phyloP scores from a whole-genome alignment of 2,329 filamentous ascomycete genomes.

The Ascosphaera acerosa region DNA sequence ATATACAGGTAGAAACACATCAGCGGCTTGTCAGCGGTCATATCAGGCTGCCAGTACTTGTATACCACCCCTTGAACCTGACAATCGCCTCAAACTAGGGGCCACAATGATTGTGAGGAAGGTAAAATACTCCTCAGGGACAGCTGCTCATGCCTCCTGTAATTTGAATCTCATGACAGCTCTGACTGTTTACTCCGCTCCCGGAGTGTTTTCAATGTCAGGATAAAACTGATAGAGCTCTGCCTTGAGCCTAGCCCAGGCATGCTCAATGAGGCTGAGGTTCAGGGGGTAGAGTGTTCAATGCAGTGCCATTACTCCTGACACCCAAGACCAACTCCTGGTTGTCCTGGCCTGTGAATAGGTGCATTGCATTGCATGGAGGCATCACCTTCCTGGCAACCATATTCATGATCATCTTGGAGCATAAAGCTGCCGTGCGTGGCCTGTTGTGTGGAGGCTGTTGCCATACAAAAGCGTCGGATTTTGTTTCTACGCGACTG shows the following conservation, averaged over 20 bases:
- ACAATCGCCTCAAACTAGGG: neutral
- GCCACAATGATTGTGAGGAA: slow-evolving; percentile 1
- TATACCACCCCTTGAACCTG: neutral
- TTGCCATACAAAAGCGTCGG: no score
- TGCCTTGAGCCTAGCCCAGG: slow-evolving; percentile 7
- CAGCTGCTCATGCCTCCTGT: slow-evolving; percentile 2
- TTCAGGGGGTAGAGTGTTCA: slow-evolving; percentile 7
- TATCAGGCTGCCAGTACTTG: no score
- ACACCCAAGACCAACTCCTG: slow-evolving; percentile 1
- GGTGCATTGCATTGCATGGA: slow-evolving; percentile 1
- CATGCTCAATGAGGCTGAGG: slow-evolving; percentile 7
- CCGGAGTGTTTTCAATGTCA: slow-evolving; percentile 1
- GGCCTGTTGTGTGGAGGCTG: no score
- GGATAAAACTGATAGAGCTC: slow-evolving; percentile 1
- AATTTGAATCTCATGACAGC: neutral
- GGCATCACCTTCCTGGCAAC: neutral
- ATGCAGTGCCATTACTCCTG: neutral
- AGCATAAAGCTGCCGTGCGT: no score
- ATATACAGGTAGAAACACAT: no score
- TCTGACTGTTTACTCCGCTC: neutral
- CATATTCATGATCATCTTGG: neutral
- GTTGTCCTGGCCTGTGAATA: neutral
- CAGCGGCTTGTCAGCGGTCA: no score
- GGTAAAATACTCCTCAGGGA: slow-evolving; percentile 2
- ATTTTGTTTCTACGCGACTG: no score